These are phyloP conservation scores for Neoboletus brunneissimus DNA, from an alignment of 768 basidiomycete species.

Conservation along the genomic window DNA sequence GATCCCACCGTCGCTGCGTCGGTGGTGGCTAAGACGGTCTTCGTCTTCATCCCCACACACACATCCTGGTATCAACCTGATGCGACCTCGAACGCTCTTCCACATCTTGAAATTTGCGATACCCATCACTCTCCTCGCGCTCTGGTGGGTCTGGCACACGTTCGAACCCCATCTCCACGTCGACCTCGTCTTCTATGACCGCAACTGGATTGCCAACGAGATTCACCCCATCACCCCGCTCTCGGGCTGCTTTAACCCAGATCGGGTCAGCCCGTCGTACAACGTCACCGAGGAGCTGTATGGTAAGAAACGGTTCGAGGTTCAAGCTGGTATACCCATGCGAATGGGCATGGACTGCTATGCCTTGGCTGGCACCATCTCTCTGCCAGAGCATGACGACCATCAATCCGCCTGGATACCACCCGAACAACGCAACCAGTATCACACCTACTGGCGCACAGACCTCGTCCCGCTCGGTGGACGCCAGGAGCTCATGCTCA, in stretches of 20 bases:
- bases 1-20: not conserved
- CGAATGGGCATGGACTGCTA: constrained; percentile 87
- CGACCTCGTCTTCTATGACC: constrained; percentile 76
- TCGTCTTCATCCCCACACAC: not conserved
- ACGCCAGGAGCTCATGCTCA: constrained; percentile 86
- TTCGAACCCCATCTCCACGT: constrained; percentile 74
- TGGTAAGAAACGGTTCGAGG: constrained; percentile 61
- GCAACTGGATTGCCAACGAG: constrained; percentile 70
- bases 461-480: constrained; percentile 78
- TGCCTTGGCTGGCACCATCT: constrained; percentile 82
- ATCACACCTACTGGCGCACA: constrained; percentile 92
- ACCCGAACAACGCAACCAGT: constrained; percentile 54
- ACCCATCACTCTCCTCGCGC: constrained; percentile 27
- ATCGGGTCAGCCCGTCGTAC: constrained; percentile 60
- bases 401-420: constrained; percentile 20
- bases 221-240: constrained; percentile 64
- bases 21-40: constrained; percentile 12
- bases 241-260: constrained; percentile 69
- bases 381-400: constrained; percentile 17
- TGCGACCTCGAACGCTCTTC: constrained; percentile 35
- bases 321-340: constrained; percentile 80
- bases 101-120: constrained; percentile 44
- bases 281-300: constrained; percentile 63
- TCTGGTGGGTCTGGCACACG: constrained; percentile 44
- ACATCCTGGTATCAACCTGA: not conserved